Conservation (phyloP, 768 basidiomycete species). For the Mycena vulgaris region DNA sequence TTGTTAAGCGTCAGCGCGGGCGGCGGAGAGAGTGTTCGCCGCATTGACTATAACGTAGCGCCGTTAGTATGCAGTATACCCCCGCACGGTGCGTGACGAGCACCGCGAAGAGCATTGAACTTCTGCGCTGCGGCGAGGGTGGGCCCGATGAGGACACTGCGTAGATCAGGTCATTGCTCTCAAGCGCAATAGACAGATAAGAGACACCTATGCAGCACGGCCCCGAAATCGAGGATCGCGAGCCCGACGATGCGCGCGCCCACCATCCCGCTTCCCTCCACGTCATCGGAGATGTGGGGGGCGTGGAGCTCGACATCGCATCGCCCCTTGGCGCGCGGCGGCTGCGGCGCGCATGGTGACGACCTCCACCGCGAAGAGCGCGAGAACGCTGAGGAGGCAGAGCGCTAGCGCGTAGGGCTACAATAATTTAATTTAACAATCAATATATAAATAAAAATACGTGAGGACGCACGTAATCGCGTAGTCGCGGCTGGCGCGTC, state of each 20-base stretch:
- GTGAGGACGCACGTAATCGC: conserved; percentile 73
- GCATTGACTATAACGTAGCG: too few species aligned
- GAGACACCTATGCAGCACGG: conserved; percentile 86
- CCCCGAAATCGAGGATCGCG: conserved; percentile 94
- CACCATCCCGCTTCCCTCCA: too few species aligned
- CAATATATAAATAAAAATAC: not conserved
- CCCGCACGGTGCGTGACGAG: conserved; percentile 93
- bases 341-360: conserved; percentile 81
- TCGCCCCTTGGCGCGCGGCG: too few species aligned
- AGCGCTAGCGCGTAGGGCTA: conserved; percentile 90
- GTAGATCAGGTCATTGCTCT: too few species aligned
- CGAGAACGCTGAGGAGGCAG: conserved; percentile 85
- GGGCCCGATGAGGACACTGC: conserved; percentile 86
- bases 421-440: not conserved
- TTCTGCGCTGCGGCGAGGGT: conserved; percentile 90
- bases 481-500: too few species aligned
- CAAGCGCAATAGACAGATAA: not conserved
- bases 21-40: too few species aligned
- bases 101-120: conserved; percentile 93
- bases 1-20: too few species aligned
- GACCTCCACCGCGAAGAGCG: conserved; percentile 88
- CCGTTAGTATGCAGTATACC: too few species aligned
- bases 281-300: too few species aligned
- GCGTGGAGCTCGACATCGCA: too few species aligned
- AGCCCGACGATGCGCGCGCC: conserved; percentile 69